Conservation (phyloP, 2,329 filamentous ascomycete species). For the Nemania sp. region DNA sequence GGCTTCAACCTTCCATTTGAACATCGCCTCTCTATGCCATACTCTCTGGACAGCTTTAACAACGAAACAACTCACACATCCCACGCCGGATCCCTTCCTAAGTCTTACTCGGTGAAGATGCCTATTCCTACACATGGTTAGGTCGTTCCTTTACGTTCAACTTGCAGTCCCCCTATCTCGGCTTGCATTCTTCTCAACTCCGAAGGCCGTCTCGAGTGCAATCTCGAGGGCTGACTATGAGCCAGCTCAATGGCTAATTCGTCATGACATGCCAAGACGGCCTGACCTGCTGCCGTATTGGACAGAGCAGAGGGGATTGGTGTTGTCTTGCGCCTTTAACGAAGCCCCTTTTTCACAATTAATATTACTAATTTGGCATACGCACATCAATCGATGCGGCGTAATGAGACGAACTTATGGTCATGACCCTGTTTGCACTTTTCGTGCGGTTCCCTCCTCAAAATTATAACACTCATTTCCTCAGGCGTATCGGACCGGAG, state of each 20-base stretch:
- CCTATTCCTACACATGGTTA: conserved; percentile 33
- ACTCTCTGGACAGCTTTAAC: conserved; percentile 16
- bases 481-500: conserved; percentile 35
- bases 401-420: conserved; percentile 37
- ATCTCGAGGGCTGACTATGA: no score
- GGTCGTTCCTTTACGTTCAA: conserved; percentile 1
- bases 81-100: conserved; percentile 17
- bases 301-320: not conserved
- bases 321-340: no score
- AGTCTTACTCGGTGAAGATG: conserved; percentile 29
- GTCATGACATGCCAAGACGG: not conserved
- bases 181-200: no score
- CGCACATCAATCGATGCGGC: conserved; percentile 34
- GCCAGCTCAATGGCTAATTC: not conserved
- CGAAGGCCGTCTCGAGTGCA: no score
- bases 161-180: no score
- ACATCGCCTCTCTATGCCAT: conserved; percentile 19
- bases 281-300: not conserved
- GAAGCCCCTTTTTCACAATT: no score
- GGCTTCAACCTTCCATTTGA: conserved; percentile 57
- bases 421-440: conserved; percentile 27
- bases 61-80: conserved; percentile 19
- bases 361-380: conserved; percentile 33
- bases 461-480: conserved; percentile 22
- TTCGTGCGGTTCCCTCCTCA: conserved; percentile 26